Evolutionary conservation across 176 grass and related monocot species (phyloP).

Genomic region (Zea mays): Zm-B73-REFERENCE-NAM-5.0 NC_050104.1:129729501-129730000

Average conservation of each 20-base stretch:
- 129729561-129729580: too few species aligned
- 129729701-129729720: background rate
- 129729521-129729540: too few species aligned
- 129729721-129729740: background rate
- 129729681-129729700: background rate
- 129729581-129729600: too few species aligned
- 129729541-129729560: too few species aligned
- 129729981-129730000: background rate
- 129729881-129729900: constrained; percentile 99
- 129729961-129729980: constrained; percentile 99
- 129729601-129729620: too few species aligned
- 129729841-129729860: constrained; percentile 93
- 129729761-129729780: constrained; percentile 28
- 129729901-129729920: constrained; percentile 94
- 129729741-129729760: constrained; percentile 1
- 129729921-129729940: constrained; percentile 98
- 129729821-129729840: constrained; percentile 97
- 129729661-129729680: background rate
- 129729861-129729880: constrained; percentile 98
- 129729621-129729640: too few species aligned
- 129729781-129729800: constrained; percentile 98
- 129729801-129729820: constrained; percentile 96
- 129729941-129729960: constrained; percentile 99
- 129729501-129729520: too few species aligned
- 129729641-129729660: background rate